phyloP scores from a whole-genome alignment of 768 basidiomycete genomes.

The Strobilomyces echinocephalus region DNA sequence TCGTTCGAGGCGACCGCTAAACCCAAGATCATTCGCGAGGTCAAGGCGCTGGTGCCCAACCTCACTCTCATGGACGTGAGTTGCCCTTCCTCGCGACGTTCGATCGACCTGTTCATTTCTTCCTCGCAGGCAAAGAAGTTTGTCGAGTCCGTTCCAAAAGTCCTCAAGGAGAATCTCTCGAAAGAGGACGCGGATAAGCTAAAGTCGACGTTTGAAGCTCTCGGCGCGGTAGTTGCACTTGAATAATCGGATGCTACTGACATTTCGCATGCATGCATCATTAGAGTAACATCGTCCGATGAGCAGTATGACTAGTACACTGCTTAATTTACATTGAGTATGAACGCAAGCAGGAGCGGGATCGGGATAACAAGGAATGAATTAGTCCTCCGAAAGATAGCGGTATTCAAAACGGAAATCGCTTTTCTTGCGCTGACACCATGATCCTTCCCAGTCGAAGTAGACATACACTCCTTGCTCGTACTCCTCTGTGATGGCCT shows the following conservation, averaged over 20 bases:
- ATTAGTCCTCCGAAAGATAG: slow-evolving; percentile 79
- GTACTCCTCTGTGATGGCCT: slow-evolving; percentile 98
- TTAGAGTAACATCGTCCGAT: slow-evolving; percentile 11
- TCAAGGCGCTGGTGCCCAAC: slow-evolving; percentile 92
- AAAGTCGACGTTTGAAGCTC: slow-evolving; percentile 80
- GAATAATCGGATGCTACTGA: slow-evolving; percentile 46
- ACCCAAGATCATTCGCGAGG: slow-evolving; percentile 96
- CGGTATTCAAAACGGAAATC: slow-evolving; percentile 98
- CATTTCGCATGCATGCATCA: slow-evolving; percentile 10
- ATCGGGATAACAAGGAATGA: slow-evolving; percentile 1
- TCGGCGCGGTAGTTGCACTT: slow-evolving; percentile 84
- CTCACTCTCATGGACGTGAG: slow-evolving; percentile 95
- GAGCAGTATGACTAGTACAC: slow-evolving; percentile 17
- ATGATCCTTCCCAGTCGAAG: slow-evolving; percentile 98
- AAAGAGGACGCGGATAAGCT: slow-evolving; percentile 99
- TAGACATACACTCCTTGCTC: slow-evolving; percentile 99
- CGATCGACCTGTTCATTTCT: slow-evolving; percentile 1
- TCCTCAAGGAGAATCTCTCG: slow-evolving; percentile 88
- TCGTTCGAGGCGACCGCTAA: slow-evolving; percentile 90
- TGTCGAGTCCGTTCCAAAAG: slow-evolving; percentile 90
- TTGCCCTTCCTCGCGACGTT: slow-evolving; percentile 9
- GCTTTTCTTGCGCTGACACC: slow-evolving; percentile 97
- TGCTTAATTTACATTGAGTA: slow-evolving; percentile 26
- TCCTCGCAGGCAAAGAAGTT: slow-evolving; percentile 90
- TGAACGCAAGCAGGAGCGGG: slow-evolving; percentile 12